phyloP scores from a whole-genome alignment of 1,284 basidiomycete species.

The Melampsora americana region DNA sequence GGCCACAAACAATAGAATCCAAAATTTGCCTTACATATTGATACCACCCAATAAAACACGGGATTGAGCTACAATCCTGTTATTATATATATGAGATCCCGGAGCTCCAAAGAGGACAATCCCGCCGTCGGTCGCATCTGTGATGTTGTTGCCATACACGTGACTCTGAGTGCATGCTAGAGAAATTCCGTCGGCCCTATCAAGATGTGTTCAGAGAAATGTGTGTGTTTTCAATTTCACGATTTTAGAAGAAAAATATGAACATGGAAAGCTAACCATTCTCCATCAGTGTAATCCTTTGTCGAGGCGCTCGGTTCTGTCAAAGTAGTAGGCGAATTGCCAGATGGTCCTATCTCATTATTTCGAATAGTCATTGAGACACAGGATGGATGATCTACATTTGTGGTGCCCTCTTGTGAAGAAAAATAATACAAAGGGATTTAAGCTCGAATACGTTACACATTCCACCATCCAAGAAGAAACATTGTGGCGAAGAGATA shows the following conservation, averaged over 20 bases:
- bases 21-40: not conserved
- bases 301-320: not conserved
- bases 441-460: no score
- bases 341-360: conserved; percentile 10
- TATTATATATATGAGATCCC: not conserved
- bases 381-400: not conserved
- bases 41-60: not conserved
- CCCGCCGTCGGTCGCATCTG: not conserved
- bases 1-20: no score
- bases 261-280: not conserved
- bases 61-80: not conserved
- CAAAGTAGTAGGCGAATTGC: not conserved
- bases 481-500: no score
- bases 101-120: conserved; percentile 11
- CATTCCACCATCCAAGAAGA: no score
- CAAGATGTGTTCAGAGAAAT: no score
- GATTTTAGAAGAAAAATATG: no score
- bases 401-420: not conserved
- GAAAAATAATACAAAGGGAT: no score
- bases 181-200: not conserved
- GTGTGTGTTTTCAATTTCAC: no score
- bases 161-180: not conserved
- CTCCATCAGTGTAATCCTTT: not conserved
- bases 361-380: not conserved
- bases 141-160: not conserved